A percentile compares a stretch with the other conserved stretches of the same genome.
Evolutionary conservation across 1,284 basidiomycete genomes (phyloP).

Genomic region (Apiotrichum gracile): DNA sequence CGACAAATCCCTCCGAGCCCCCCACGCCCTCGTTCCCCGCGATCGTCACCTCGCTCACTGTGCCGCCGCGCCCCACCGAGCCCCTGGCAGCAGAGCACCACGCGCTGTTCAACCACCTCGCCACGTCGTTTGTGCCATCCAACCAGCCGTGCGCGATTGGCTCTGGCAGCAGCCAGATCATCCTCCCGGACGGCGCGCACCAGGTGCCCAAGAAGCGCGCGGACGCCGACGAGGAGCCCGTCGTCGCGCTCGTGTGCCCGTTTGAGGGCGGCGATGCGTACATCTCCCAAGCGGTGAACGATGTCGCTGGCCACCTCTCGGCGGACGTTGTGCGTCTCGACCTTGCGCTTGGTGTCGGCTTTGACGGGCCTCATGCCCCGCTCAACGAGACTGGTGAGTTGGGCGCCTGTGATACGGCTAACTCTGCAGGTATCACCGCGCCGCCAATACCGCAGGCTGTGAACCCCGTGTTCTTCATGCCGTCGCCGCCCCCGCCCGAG

Average conservation of each 20-base stretch:
- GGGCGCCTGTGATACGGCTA: conserved; percentile 54
- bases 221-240: conserved; percentile 49
- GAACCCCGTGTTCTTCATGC: conserved; percentile 56
- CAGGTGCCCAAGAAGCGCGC: not conserved
- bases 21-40: conserved; percentile 7
- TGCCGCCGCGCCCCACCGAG: conserved; percentile 2
- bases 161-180: not conserved
- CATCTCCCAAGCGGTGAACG: conserved; percentile 67
- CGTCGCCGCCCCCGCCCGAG: conserved; percentile 49
- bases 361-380: conserved; percentile 53
- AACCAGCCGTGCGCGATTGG: conserved; percentile 9
- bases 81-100: conserved; percentile 9
- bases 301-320: conserved; percentile 62
- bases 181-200: not conserved
- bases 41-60: conserved; percentile 12
- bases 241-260: conserved; percentile 72
- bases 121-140: conserved; percentile 13
- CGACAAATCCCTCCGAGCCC: not conserved
- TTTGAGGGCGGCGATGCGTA: conserved; percentile 77
- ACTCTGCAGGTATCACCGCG: conserved; percentile 15
- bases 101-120: conserved; percentile 18
- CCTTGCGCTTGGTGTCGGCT: conserved; percentile 55
- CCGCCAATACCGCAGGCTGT: conserved; percentile 12
- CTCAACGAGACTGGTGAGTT: conserved; percentile 61
- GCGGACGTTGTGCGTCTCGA: conserved; percentile 77